Conservation (phyloP, 2,329 filamentous ascomycete genomes). For the Cordyceps pruinosa region DNA sequence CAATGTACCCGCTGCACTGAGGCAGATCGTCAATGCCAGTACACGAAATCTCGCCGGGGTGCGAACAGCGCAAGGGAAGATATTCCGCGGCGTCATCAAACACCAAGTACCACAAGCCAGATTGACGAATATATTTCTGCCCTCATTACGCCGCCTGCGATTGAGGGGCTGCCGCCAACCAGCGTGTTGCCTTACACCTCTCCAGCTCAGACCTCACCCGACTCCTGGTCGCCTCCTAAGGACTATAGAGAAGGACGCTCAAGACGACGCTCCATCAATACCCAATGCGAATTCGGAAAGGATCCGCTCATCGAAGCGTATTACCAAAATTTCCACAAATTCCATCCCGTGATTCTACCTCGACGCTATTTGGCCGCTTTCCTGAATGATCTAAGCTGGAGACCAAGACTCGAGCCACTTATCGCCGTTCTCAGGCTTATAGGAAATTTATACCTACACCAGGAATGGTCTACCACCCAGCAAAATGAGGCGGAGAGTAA, state of each 20-base stretch:
- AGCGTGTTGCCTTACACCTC: conserved; percentile 2
- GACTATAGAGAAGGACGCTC: neutral
- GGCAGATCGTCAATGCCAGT: conserved; percentile 39
- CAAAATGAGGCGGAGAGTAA: conserved; percentile 6
- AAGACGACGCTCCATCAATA: neutral
- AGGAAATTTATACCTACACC: conserved; percentile 25
- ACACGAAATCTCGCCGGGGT: conserved; percentile 44
- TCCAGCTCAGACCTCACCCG: neutral
- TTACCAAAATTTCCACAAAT: conserved; percentile 29
- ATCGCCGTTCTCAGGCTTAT: conserved; percentile 26
- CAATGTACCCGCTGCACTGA: conserved; percentile 38
- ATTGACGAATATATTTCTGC: neutral
- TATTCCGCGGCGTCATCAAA: neutral
- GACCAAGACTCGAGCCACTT: conserved; percentile 17
- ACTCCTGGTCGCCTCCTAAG: neutral
- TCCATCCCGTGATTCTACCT: conserved; percentile 26
- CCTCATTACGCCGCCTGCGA: conserved; percentile 1
- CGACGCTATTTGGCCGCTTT: conserved; percentile 14
- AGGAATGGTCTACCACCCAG: conserved; percentile 10
- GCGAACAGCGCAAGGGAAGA: conserved; percentile 16
- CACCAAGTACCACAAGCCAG: neutral
- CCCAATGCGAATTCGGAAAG: neutral
- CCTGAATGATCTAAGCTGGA: neutral
- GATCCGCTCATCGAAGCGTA: conserved; percentile 27
- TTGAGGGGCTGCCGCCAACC: neutral